A percentile compares a stretch with the other conserved stretches of the same genome.
phyloP scores from a whole-genome alignment of 495 filamentous ascomycete species.

The Aspergillus sclerotioniger region DNA sequence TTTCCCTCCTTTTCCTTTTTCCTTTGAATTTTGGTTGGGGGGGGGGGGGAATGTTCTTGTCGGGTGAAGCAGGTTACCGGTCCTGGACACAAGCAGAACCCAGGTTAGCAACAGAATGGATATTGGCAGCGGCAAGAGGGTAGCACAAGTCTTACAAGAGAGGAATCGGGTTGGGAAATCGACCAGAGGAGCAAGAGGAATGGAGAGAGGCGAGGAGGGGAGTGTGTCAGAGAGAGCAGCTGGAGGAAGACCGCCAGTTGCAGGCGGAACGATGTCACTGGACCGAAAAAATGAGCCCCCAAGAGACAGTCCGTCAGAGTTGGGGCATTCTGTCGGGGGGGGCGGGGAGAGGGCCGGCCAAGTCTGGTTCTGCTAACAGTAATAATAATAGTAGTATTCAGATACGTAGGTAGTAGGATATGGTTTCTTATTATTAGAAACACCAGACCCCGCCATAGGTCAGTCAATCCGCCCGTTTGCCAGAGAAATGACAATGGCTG shows the following conservation, averaged over 20 bases:
- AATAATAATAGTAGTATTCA: background rate
- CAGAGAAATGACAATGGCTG: background rate
- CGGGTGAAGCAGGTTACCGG: background rate
- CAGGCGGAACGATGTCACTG: constrained; percentile 1
- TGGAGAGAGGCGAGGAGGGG: background rate
- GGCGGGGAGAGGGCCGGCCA: background rate
- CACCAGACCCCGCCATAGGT: background rate
- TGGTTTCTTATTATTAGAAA: background rate
- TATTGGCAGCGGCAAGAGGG: background rate
- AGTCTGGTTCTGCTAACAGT: background rate
- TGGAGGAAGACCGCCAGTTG: background rate
- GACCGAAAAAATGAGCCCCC: constrained; percentile 1
- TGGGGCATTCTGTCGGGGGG: background rate
- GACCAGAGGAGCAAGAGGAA: background rate
- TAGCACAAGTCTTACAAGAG: background rate
- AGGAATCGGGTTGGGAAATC: background rate
- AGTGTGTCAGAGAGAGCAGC: background rate
- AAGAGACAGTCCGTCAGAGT: background rate
- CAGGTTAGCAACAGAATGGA: background rate
- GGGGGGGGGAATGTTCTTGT: background rate
- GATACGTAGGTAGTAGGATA: background rate
- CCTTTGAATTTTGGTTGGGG: background rate
- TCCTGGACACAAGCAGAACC: background rate
- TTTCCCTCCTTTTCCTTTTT: background rate
- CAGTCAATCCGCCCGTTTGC: background rate